Evolutionary conservation across 148 eudicot genomes (phyloP), one percentile per base, ranked within the genome.

Genomic region (Simmondsia chinensis): DNA sequence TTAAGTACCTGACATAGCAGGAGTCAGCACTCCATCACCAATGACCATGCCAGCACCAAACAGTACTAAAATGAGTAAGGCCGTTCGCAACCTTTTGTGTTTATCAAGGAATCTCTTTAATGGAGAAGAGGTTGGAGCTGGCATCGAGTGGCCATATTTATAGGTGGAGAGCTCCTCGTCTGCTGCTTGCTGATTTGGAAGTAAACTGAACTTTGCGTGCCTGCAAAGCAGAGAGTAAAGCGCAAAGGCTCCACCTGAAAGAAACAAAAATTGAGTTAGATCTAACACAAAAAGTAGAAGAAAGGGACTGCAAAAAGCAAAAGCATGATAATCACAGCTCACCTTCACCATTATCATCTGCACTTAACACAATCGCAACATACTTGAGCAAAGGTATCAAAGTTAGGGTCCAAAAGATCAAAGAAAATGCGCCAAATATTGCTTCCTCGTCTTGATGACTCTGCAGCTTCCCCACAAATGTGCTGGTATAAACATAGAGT

Each of bases 261-360:
- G 8, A 36, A 52, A 30, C 28, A 34, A 5, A 58, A 36, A 28
- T 9, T 50, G 18, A 43, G 6, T 64, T 22, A 54, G 32, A 40
- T 14, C 17, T 14, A 18, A 35, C 27, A 20, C 18, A 39, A 17
- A 33, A 46, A 26, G 22, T 11, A 22, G 29, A 14, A 31, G 6
- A 19, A 46, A 39, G 5, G 34, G 10, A 48, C 37, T 7, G 17
- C n/a, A n/a, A n/a, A n/a, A 35, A 39, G 12, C 11, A 4, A 2
- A 38, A 30, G 25, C 33, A 45, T 22, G 19, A 31, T 20, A n/a
- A 39, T 20, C 34, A 37, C 32, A 54, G 32, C 65, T 33, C 63
- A 91, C 99, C 99, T 86, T 91, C 99, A 38, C 95, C 95, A 60
- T 76, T 91, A 68, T 91, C 99, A 68, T 91, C 95, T 11, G 89